Base-by-base conservation (phyloP, 768 basidiomycete species). In the Lactarius pseudohatsudake region DNA sequence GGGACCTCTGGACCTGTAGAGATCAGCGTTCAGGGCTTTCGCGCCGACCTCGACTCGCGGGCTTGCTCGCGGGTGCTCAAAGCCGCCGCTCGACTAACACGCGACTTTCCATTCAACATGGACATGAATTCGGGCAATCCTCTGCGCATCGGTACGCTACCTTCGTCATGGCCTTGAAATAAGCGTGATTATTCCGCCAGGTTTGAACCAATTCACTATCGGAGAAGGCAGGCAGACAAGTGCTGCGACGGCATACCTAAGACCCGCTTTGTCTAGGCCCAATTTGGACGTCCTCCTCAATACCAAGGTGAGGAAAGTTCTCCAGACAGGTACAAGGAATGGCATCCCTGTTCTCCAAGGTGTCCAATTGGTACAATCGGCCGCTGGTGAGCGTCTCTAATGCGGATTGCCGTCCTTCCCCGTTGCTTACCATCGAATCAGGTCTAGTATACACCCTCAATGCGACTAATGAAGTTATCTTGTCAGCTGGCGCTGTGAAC, bases 401-500 rank as follows among this genome's bases (percentile, higher is more conserved):
- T 30, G 11, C 32, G 18, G 4, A 26, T 13, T 9, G 34, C 8
- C 9, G 20, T 15, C 18, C 40, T 56, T 57, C 30, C 11, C 15
- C 26, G 43, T 43, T 13, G 45, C 28, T 36, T 30, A 47, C 54
- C 41, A 16, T n/a, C 20, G 16, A 34, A 22, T 22, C 32, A 61
- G 71, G 57, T 26, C 22, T 7, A n/a, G 20, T 62, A 20, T 54
- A 45, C 16, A 60, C 41, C 30, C 30, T 69, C 28, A 40, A 26
- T 28, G 68, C 60, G n/a, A 15, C 64, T 11, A 62, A 59, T 3
- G 60, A 71, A 41, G 62, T 69, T 40, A 66, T 72, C 40, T 28
- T 72, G 18, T 67, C 72, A 40, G 66, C 65, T 30, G 72, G 70
- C 10, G 54, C 64, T 34, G 59, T 72, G n/a, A 64, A 61, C 32